These are phyloP conservation scores for Aleurites moluccanus DNA, from an alignment of 441 rosid species.

Conservation along the genomic window DNA sequence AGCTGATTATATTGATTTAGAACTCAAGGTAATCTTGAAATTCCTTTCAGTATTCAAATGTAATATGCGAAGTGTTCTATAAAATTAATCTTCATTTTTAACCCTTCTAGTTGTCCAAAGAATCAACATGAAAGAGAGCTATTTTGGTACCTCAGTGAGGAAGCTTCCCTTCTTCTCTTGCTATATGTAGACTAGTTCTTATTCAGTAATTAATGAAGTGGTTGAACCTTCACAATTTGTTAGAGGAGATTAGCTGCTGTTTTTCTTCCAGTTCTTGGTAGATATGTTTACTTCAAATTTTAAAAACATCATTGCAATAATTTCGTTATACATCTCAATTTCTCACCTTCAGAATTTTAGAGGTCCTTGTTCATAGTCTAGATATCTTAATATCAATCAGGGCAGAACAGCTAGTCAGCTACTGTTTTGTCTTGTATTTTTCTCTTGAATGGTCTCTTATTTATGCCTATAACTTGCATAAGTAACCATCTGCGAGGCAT, in stretches of 20 bases:
- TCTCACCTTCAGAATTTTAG: too few species aligned
- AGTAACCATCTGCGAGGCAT: not conserved
- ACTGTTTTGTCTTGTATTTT: too few species aligned
- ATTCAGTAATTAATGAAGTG: not conserved
- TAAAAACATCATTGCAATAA: not conserved
- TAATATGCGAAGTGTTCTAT: not conserved
- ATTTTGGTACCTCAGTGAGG: not conserved
- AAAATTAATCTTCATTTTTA: not conserved
- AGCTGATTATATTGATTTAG: constrained; percentile 93
- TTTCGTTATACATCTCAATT: not conserved
- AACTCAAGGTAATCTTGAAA: constrained; percentile 63
- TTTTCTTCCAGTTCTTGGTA: not conserved
- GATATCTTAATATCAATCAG: too few species aligned
- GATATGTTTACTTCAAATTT: not conserved
- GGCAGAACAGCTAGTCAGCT: too few species aligned
- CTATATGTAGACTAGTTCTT: not conserved
- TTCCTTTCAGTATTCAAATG: too few species aligned
- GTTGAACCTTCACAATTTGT: not conserved
- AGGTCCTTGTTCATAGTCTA: too few species aligned
- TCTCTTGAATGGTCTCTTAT: too few species aligned
- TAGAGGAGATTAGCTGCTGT: not conserved
- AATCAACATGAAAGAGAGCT: constrained; percentile 1
- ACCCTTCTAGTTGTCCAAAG: not conserved
- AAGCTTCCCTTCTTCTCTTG: not conserved
- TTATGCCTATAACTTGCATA: too few species aligned